phyloP scores from a whole-genome alignment of 306 rosid genomes.

The Ormosia semicastrata region DNA sequence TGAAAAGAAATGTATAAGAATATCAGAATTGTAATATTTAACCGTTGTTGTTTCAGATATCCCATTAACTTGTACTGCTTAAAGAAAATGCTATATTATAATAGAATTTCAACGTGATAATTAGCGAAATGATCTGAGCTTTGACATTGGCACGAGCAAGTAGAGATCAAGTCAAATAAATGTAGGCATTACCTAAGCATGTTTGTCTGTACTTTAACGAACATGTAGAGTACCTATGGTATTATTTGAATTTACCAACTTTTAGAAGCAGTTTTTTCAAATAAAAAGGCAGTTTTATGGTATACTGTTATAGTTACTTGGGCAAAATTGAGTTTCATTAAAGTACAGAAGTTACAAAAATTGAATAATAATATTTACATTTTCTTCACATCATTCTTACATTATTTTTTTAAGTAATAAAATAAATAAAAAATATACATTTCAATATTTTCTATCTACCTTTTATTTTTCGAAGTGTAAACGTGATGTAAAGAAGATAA shows the following conservation, averaged over 20 bases:
- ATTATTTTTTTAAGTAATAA: no score
- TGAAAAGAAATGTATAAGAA: no score
- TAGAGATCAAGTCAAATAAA: no score
- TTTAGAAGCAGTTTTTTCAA: background rate
- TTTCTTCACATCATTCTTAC: no score
- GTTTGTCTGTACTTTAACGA: background rate
- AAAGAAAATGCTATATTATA: background rate
- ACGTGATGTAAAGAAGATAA: no score
- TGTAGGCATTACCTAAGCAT: background rate
- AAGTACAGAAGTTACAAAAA: background rate
- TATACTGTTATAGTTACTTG: background rate
- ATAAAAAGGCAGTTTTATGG: background rate
- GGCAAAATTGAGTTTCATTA: background rate
- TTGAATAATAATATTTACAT: no score
- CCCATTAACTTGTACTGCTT: background rate
- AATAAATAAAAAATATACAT: no score
- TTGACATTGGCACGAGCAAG: background rate
- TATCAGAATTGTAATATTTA: no score
- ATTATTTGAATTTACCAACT: background rate
- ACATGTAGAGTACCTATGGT: background rate
- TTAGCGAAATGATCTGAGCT: background rate
- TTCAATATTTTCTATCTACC: no score
- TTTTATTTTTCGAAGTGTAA: no score
- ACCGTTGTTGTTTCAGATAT: background rate
- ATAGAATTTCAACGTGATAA: no score